Evolutionary conservation across 2,329 filamentous ascomycete species (phyloP).

Genomic region (Colletotrichum liriopes): DNA sequence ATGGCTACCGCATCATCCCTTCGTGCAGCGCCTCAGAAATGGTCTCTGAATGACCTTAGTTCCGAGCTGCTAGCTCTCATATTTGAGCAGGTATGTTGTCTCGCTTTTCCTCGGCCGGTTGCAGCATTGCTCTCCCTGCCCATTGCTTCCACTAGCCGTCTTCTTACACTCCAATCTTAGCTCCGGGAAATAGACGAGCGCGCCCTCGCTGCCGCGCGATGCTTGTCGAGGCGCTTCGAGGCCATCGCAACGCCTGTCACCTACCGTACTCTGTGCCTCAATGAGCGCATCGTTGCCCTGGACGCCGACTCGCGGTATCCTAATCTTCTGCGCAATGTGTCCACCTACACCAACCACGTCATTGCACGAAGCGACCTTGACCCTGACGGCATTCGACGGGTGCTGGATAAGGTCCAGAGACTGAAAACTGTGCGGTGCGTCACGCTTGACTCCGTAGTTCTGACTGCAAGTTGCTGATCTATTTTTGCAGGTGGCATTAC

Average conservation of each 20-base stretch:
- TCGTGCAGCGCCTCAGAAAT: constrained; percentile 41
- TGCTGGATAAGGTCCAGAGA: constrained; percentile 55
- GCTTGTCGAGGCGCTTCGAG: constrained; percentile 58
- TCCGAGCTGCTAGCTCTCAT: constrained; percentile 61
- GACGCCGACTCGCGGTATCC: constrained; percentile 53
- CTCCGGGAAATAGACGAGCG: constrained; percentile 55
- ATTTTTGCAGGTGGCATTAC: constrained; percentile 57
- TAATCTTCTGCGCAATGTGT: constrained; percentile 54
- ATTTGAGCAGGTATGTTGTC: constrained; percentile 56
- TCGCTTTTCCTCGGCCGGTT: background rate
- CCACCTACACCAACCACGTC: constrained; percentile 58
- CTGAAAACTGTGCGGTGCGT: constrained; percentile 59
- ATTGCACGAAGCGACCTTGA: constrained; percentile 58
- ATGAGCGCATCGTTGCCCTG: constrained; percentile 54
- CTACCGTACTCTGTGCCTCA: constrained; percentile 58
- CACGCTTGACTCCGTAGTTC: background rate
- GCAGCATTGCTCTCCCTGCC: background rate
- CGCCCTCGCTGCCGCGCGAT: constrained; percentile 54
- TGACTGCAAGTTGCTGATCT: background rate
- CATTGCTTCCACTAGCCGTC: background rate
- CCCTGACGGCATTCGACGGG: constrained; percentile 52
- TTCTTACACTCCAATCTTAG: constrained; percentile 48
- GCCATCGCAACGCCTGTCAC: constrained; percentile 60
- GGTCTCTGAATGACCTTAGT: constrained; percentile 56
- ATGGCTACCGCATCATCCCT: constrained; percentile 46